Conservation (phyloP, 192 early-diverging fungal species). For the Podila verticillata region DNA sequence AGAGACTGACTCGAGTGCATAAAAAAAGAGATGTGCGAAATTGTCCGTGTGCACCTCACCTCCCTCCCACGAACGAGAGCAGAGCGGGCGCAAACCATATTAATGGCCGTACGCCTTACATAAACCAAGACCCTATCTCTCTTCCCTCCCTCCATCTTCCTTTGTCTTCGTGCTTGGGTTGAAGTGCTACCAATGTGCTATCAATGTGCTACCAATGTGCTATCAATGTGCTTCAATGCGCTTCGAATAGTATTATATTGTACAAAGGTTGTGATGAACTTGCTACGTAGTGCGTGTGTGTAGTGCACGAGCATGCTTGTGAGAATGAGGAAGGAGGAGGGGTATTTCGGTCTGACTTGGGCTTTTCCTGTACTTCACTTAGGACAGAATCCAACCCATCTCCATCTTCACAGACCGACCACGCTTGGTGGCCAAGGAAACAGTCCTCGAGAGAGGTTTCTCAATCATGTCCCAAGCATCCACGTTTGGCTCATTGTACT, state of each 20-base stretch:
- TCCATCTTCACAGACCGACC: conserved; percentile 49
- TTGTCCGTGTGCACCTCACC: no score
- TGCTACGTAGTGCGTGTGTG: neutral
- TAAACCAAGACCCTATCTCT: neutral
- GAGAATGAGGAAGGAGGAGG: neutral
- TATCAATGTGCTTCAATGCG: no score
- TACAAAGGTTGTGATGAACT: neutral
- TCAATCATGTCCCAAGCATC: conserved; percentile 53
- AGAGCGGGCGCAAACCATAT: neutral
- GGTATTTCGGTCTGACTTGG: no score
- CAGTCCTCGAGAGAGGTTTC: conserved; percentile 34
- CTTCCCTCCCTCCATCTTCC: neutral
- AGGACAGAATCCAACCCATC: conserved; percentile 51
- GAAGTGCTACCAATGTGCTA: no score
- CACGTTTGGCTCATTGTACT: conserved; percentile 49
- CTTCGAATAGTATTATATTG: neutral
- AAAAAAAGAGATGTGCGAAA: no score
- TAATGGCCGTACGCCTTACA: neutral
- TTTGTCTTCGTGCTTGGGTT: neutral
- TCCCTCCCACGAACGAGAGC: no score
- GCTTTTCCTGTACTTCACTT: no score
- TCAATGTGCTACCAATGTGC: no score
- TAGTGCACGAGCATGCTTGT: neutral
- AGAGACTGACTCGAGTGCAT: no score
- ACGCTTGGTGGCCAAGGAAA: conserved; percentile 40